A percentile compares a stretch with the other conserved stretches of the same genome.
phyloP scores from a whole-genome alignment of 2,329 filamentous ascomycete species.

The Fusarium protoensiforme region DNA sequence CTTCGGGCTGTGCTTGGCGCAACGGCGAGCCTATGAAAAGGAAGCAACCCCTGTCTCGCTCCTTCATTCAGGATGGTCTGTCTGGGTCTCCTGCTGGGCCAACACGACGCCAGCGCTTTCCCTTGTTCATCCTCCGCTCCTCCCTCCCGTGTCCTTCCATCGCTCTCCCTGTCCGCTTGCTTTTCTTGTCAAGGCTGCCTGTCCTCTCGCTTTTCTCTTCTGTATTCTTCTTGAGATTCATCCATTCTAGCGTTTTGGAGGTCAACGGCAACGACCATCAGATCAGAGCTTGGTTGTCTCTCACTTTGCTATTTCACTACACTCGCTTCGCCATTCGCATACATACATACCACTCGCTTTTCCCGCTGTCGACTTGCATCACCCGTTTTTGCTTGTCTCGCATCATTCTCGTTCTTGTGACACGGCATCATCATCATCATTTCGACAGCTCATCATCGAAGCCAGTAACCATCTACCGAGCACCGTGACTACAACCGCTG shows the following conservation, averaged over 20 bases:
- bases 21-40: slow-evolving; percentile 5
- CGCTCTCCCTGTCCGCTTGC: neutral
- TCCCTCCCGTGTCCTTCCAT: slow-evolving; percentile 23
- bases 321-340: slow-evolving; percentile 22
- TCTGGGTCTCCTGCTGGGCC: slow-evolving; percentile 29
- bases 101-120: slow-evolving; percentile 37
- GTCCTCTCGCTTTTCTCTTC: slow-evolving; percentile 20
- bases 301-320: slow-evolving; percentile 29
- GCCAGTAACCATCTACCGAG: neutral
- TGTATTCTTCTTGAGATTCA: slow-evolving; percentile 18
- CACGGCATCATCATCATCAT: neutral
- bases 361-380: slow-evolving; percentile 10
- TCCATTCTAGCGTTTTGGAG: slow-evolving; percentile 13
- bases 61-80: slow-evolving; percentile 1
- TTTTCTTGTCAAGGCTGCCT: neutral
- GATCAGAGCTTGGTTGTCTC: slow-evolving; percentile 17
- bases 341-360: slow-evolving; percentile 1
- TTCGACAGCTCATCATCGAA: slow-evolving; percentile 12
- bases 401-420: slow-evolving; percentile 1
- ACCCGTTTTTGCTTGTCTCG: slow-evolving; percentile 12
- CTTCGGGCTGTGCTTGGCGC: neutral
- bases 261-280: slow-evolving; percentile 19
- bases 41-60: slow-evolving; percentile 18
- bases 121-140: slow-evolving; percentile 25
- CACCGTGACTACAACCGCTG: neutral